Conservation (phyloP, 306 rosid genomes). For the Castanea crenata region DNA sequence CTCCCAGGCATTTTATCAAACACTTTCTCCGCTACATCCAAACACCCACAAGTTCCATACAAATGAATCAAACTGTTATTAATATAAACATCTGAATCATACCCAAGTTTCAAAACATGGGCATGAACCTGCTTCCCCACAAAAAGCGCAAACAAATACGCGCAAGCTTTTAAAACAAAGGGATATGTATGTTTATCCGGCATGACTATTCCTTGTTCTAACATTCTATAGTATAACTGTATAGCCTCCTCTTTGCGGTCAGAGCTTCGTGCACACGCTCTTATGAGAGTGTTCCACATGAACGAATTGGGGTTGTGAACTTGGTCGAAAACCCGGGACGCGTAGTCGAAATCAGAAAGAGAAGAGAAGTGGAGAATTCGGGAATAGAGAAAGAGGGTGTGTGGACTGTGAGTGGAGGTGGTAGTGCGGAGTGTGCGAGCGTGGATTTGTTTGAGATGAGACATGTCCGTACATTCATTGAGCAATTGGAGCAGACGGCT, state of each 20-base stretch:
- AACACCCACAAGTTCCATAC: conserved; percentile 59
- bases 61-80: conserved; percentile 80
- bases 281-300: conserved; percentile 81
- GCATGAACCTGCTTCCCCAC: conserved; percentile 77
- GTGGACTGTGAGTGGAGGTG: conserved; percentile 35
- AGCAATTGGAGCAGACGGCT: conserved; percentile 47
- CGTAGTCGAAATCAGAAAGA: conserved; percentile 41
- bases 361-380: conserved; percentile 56
- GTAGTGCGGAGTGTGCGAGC: conserved; percentile 68
- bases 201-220: conserved; percentile 35
- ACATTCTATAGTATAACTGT: conserved; percentile 43
- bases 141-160: conserved; percentile 49
- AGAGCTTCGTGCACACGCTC: conserved; percentile 58
- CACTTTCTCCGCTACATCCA: conserved; percentile 54
- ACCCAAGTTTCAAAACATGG: conserved; percentile 60
- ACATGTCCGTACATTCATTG: conserved; percentile 30
- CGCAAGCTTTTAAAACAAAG: conserved; percentile 73
- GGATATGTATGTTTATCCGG: conserved; percentile 72
- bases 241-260: conserved; percentile 39
- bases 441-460: conserved; percentile 69
- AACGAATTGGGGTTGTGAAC: conserved; percentile 59
- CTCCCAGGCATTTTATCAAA: conserved; percentile 53
- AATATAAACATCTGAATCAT: conserved; percentile 48
- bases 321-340: conserved; percentile 51
- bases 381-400: conserved; percentile 42